A percentile compares a stretch with the other conserved stretches of the same genome.
These are phyloP conservation scores for Begonia peltatifolia DNA, from an alignment of 306 rosid genomes.

Conservation along the genomic window DNA sequence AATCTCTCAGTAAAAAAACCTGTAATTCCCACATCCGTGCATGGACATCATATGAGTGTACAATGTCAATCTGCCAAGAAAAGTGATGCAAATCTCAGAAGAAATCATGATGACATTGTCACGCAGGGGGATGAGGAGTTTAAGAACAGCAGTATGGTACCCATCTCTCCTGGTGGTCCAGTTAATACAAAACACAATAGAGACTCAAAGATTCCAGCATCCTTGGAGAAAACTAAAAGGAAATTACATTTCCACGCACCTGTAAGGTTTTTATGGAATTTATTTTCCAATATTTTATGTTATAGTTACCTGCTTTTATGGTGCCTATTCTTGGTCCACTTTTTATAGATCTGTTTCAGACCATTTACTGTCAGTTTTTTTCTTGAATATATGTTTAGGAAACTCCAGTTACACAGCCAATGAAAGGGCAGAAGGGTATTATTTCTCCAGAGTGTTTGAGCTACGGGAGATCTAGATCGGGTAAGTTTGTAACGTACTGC, in stretches of 20 bases:
- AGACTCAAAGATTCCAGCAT: slow-evolving; percentile 4
- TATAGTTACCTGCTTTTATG: neutral
- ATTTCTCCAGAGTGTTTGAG: slow-evolving; percentile 29
- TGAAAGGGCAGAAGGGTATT: slow-evolving; percentile 7
- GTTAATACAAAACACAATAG: slow-evolving; percentile 3
- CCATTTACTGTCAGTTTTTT: neutral
- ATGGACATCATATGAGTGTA: too few species aligned
- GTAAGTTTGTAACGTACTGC: slow-evolving; percentile 10
- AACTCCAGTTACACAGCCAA: slow-evolving; percentile 3
- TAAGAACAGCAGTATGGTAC: too few species aligned
- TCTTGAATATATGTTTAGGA: slow-evolving; percentile 9
- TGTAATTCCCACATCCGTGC: too few species aligned
- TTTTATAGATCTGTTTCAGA: neutral
- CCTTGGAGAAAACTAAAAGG: slow-evolving; percentile 10
- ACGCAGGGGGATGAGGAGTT: too few species aligned
- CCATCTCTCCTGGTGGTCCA: too few species aligned
- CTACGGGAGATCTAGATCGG: slow-evolving; percentile 52
- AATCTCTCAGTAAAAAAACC: too few species aligned
- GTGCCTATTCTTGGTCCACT: neutral
- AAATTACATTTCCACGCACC: slow-evolving; percentile 4
- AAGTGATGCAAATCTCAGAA: too few species aligned
- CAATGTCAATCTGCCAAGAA: too few species aligned
- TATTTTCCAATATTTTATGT: neutral
- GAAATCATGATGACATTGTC: too few species aligned
- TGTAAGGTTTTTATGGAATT: slow-evolving; percentile 13